Percentiles rank a stretch among this genome's conserved stretches.
Evolutionary conservation across 2,329 filamentous ascomycete genomes (phyloP).

Genomic region (Coleophoma cylindrospora): DNA sequence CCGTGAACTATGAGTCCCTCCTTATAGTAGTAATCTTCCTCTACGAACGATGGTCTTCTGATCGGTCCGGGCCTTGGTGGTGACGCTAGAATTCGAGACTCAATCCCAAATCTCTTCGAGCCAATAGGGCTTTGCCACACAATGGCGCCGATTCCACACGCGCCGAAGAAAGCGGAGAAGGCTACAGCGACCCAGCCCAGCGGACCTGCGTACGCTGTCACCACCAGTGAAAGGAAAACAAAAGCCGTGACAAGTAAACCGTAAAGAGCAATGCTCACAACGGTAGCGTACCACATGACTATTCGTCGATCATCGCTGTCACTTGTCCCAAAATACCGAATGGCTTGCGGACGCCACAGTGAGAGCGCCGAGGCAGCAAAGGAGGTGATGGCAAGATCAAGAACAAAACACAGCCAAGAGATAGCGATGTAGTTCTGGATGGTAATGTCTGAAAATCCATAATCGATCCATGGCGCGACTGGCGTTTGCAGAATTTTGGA

Average conservation of each 20-base stretch:
- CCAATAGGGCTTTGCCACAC: conserved; percentile 9
- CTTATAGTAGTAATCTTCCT: conserved; percentile 1
- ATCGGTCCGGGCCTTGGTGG: background rate
- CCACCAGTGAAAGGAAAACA: conserved; percentile 7
- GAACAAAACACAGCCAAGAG: conserved; percentile 8
- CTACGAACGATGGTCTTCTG: background rate
- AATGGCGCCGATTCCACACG: conserved; percentile 3
- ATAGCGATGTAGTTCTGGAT: conserved; percentile 5
- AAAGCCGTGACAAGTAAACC: conserved; percentile 6
- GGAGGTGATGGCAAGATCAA: conserved; percentile 5
- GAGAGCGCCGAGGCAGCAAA: conserved; percentile 7
- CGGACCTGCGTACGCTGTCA: conserved; percentile 6
- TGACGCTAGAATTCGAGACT: background rate
- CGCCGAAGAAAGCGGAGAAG: conserved; percentile 1
- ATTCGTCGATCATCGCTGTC: conserved; percentile 4
- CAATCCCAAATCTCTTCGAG: background rate
- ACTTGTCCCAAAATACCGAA: conserved; percentile 7
- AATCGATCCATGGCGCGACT: conserved; percentile 5
- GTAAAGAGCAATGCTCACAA: conserved; percentile 6
- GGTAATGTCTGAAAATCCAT: conserved; percentile 1
- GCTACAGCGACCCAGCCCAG: conserved; percentile 7
- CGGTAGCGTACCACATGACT: conserved; percentile 12
- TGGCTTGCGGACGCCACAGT: conserved; percentile 3
- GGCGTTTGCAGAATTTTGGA: conserved; percentile 7
- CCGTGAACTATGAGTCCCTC: background rate